Conservation (phyloP, 495 filamentous ascomycete genomes). For the Penicillium flavigenum region DNA sequence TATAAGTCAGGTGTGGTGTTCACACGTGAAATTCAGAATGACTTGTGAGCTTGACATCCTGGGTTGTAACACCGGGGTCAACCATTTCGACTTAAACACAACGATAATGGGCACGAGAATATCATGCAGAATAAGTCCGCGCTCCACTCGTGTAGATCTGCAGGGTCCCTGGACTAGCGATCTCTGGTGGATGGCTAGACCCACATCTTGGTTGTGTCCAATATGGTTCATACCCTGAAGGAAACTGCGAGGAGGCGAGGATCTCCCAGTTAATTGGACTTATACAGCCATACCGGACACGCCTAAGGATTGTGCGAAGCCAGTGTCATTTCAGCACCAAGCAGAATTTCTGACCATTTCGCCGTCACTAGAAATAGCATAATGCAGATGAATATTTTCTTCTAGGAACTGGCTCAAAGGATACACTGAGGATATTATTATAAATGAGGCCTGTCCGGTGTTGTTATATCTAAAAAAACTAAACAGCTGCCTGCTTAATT, state of each 20-base stretch:
- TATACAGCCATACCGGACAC: constrained; percentile 6
- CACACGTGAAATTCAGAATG: no score
- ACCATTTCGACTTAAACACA: neutral
- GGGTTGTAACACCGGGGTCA: neutral
- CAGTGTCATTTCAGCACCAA: constrained; percentile 17
- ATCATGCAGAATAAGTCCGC: no score
- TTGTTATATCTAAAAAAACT: constrained; percentile 21
- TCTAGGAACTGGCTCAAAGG: constrained; percentile 3
- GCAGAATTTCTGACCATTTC: constrained; percentile 3
- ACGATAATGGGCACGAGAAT: no score
- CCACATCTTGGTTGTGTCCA: constrained; percentile 31
- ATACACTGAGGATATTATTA: constrained; percentile 21
- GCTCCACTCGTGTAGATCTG: neutral
- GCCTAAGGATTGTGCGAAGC: neutral
- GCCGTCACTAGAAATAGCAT: constrained; percentile 29
- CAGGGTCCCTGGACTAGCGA: neutral
- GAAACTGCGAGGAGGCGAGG: constrained; percentile 17
- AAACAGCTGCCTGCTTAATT: neutral
- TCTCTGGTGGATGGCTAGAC: constrained; percentile 31
- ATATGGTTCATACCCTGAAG: constrained; percentile 23
- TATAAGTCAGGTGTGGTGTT: no score
- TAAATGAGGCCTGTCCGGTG: constrained; percentile 34
- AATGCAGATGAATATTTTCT: constrained; percentile 27
- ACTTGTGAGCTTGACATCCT: neutral
- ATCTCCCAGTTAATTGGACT: constrained; percentile 26